Conservation (phyloP, 805 yeast genomes). For the Barnettozyma siamensis region DNA sequence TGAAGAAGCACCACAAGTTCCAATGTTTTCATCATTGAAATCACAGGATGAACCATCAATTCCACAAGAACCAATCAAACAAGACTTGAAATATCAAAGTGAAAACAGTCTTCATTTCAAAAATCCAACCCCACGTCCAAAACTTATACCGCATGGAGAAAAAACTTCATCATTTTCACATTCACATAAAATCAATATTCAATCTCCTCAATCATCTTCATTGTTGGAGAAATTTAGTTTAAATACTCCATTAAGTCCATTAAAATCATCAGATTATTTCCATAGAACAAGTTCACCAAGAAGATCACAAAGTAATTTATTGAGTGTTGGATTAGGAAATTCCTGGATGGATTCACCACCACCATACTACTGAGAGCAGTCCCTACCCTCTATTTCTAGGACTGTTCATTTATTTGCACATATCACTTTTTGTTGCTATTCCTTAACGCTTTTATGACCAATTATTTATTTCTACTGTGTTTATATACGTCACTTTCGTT, state of each 20-base stretch:
- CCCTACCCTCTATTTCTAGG: too few relatives aligned
- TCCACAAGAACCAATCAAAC: neutral
- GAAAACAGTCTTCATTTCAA: neutral
- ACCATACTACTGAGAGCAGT: slow-evolving; percentile 10
- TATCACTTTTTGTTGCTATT: neutral
- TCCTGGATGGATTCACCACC: slow-evolving; percentile 16
- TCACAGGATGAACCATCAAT: neutral
- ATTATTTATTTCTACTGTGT: too few relatives aligned
- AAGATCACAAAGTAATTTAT: slow-evolving; percentile 21
- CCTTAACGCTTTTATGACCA: neutral
- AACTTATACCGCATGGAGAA: neutral
- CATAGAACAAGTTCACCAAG: slow-evolving; percentile 20
- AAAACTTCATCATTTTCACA: neutral
- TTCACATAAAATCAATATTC: neutral
- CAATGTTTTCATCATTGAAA: neutral
- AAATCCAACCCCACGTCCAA: neutral
- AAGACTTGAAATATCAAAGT: neutral
- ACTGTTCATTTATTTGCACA: too few relatives aligned
- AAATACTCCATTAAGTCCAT: slow-evolving; percentile 14
- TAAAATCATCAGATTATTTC: slow-evolving; percentile 14
- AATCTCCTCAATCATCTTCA: slow-evolving; percentile 10
- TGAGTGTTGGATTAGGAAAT: slow-evolving; percentile 17
- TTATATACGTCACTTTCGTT: too few relatives aligned
- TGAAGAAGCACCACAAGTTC: neutral
- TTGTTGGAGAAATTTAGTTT: slow-evolving; percentile 16